Conservation (phyloP, 1,139 yeast species). For the Spencermartinsiella ligniputridi region DNA sequence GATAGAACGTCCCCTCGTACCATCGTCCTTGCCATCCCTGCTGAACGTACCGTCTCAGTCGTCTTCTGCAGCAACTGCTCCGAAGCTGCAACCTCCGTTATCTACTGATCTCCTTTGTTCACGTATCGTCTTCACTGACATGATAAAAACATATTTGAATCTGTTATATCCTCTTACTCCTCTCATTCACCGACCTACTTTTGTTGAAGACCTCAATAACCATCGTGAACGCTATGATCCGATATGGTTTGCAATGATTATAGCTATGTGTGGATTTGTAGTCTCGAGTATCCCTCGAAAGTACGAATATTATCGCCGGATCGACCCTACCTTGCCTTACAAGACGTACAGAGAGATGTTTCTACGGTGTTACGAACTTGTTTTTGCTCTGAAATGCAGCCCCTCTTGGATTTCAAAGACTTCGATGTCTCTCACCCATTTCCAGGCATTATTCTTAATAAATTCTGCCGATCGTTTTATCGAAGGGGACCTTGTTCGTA, state of each 20-base stretch:
- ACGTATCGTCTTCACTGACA: slow-evolving; percentile 5
- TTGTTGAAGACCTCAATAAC: slow-evolving; percentile 8
- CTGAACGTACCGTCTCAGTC: too few species aligned
- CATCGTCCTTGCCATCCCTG: too few species aligned
- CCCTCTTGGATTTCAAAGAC: slow-evolving; percentile 8
- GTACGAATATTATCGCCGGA: slow-evolving; percentile 5
- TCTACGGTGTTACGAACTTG: slow-evolving; percentile 8
- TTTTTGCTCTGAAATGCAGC: slow-evolving; percentile 1
- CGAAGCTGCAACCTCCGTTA: neutral
- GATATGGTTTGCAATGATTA: slow-evolving; percentile 8
- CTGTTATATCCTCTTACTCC: slow-evolving; percentile 12
- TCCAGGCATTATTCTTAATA: slow-evolving; percentile 3
- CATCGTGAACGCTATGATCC: slow-evolving; percentile 9
- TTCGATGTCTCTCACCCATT: slow-evolving; percentile 5
- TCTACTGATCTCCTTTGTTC: slow-evolving; percentile 11
- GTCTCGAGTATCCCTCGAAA: slow-evolving; percentile 10
- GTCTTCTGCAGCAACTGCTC: neutral
- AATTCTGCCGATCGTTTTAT: slow-evolving; percentile 8
- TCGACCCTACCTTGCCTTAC: slow-evolving; percentile 9
- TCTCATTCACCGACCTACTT: slow-evolving; percentile 11
- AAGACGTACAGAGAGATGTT: slow-evolving; percentile 7
- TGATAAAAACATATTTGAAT: slow-evolving; percentile 7
- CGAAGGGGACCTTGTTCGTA: slow-evolving; percentile 10
- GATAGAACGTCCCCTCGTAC: too few species aligned
- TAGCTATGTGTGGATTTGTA: slow-evolving; percentile 8